Evolutionary conservation across 2,329 filamentous ascomycete species (phyloP).

Genomic region (Calonectria crousiana): DNA sequence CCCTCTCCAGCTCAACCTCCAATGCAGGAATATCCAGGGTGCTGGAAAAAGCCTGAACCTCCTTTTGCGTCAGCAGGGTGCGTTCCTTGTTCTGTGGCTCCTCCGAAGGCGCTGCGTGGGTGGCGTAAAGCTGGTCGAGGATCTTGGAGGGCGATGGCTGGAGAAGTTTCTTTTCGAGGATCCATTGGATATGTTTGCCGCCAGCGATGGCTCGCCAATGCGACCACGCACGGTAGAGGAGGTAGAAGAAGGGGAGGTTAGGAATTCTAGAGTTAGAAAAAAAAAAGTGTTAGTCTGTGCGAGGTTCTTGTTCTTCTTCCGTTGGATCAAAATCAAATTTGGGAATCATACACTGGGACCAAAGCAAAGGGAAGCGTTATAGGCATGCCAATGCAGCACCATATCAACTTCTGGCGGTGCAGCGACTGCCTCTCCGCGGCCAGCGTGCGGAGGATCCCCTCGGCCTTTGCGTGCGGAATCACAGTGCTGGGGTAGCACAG

Average conservation of each 20-base stretch:
- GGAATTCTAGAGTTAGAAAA: conserved; percentile 71
- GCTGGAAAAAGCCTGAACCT: conserved; percentile 70
- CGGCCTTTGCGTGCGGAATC: conserved; percentile 73
- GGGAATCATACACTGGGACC: conserved; percentile 80
- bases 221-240: conserved; percentile 90
- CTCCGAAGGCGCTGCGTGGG: conserved; percentile 50
- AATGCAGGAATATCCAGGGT: conserved; percentile 77
- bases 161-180: conserved; percentile 80
- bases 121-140: conserved; percentile 80
- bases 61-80: conserved; percentile 61
- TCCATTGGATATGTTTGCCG: conserved; percentile 85
- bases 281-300: not conserved
- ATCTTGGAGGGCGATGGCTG: conserved; percentile 72
- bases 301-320: not conserved
- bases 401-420: conserved; percentile 82
- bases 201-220: conserved; percentile 90
- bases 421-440: conserved; percentile 84
- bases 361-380: conserved; percentile 85
- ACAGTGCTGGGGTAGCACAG: conserved; percentile 82
- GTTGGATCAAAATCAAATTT: not conserved
- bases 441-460: conserved; percentile 74
- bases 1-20: conserved; percentile 79
- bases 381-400: conserved; percentile 86
- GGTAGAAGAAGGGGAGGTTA: conserved; percentile 97
- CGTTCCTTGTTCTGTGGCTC: conserved; percentile 46